These are phyloP conservation scores for Flaveria floridana DNA, from an alignment of 140 eudicot species.

Conservation along the genomic window DNA sequence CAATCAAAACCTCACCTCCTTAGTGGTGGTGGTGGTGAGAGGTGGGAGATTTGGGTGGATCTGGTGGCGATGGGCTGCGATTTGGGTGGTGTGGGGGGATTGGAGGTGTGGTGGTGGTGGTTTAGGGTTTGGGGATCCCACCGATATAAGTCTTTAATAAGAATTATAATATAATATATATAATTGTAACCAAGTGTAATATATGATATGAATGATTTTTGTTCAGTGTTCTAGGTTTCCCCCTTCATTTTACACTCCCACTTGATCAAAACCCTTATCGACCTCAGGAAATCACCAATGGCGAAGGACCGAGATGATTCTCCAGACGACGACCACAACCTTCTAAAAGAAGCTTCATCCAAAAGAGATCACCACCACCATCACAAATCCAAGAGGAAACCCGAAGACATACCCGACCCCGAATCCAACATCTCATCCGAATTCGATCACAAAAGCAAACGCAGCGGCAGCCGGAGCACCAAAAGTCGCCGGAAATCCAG, in stretches of 20 bases:
- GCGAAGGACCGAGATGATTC: slow-evolving; percentile 43
- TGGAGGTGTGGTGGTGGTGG: no score
- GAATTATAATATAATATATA: no score
- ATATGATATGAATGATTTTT: background rate
- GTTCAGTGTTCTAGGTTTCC: slow-evolving; percentile 1
- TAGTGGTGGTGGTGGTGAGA: no score
- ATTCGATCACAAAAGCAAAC: slow-evolving; percentile 44
- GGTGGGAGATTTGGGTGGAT: no score
- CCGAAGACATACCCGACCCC: slow-evolving; percentile 35
- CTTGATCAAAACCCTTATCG: slow-evolving; percentile 24
- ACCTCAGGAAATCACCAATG: slow-evolving; percentile 31
- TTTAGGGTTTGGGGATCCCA: no score
- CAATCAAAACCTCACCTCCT: no score
- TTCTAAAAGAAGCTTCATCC: slow-evolving; percentile 32
- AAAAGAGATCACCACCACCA: slow-evolving; percentile 24
- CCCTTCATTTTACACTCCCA: slow-evolving; percentile 1
- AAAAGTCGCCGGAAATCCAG: slow-evolving; percentile 41
- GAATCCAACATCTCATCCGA: slow-evolving; percentile 45
- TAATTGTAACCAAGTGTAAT: no score
- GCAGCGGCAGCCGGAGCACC: slow-evolving; percentile 38
- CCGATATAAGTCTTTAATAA: no score
- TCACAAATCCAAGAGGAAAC: slow-evolving; percentile 39
- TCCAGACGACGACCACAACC: slow-evolving; percentile 32
- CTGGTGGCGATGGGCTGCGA: no score
- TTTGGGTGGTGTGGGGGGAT: no score